Conservation (phyloP, 306 rosid species). For the Inga oerstediana region DNA sequence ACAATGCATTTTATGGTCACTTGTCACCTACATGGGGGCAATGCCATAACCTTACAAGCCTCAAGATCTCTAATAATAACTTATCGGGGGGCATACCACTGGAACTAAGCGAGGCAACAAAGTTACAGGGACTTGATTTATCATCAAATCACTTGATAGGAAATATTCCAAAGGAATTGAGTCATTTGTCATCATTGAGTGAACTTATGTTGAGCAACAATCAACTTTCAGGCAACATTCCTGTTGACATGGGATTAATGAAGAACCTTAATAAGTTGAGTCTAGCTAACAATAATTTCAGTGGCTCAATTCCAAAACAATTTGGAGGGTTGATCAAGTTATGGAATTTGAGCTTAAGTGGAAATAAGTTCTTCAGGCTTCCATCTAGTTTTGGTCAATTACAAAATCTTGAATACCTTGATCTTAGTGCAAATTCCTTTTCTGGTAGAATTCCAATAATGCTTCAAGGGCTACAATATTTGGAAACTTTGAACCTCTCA, state of each 20-base stretch:
- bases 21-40: not conserved
- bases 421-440: not conserved
- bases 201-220: not conserved
- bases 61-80: too few species aligned
- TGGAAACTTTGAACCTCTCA: not conserved
- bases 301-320: not conserved
- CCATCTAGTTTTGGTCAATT: too few species aligned
- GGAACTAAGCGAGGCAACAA: not conserved
- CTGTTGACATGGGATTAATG: not conserved
- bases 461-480: too few species aligned
- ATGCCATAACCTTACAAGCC: not conserved
- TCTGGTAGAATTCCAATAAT: too few species aligned
- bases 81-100: not conserved
- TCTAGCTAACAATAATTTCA: not conserved
- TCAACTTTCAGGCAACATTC: not conserved
- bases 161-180: not conserved
- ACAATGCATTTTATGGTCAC: not conserved
- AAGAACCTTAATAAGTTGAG: not conserved
- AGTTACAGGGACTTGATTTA: not conserved
- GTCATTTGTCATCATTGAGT: not conserved
- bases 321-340: not conserved
- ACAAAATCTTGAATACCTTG: not conserved
- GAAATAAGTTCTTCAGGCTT: too few species aligned
- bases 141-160: not conserved
- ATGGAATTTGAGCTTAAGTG: not conserved